phyloP scores from a whole-genome alignment of 805 yeast species.

The Zygotorulaspora danielsina region DNA sequence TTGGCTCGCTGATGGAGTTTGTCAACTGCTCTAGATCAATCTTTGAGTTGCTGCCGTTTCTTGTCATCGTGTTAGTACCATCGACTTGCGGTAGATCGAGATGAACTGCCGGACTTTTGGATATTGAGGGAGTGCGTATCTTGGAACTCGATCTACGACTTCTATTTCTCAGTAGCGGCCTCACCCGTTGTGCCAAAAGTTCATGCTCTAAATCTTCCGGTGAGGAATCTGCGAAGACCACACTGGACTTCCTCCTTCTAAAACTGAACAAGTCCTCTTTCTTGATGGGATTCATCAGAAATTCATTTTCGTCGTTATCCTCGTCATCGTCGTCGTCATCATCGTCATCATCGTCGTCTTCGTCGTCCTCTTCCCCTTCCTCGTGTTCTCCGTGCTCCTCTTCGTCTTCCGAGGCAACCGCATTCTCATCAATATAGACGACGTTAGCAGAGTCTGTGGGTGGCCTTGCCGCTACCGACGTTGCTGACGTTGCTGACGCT shows the following conservation, averaged over 20 bases:
- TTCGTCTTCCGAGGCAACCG: constrained; percentile 32
- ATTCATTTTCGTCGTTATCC: constrained; percentile 9
- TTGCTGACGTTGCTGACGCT: neutral
- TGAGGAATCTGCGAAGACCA: constrained; percentile 25
- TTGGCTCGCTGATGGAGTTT: constrained; percentile 18
- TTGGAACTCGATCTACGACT: constrained; percentile 22
- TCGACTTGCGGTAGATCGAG: constrained; percentile 11
- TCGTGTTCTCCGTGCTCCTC: constrained; percentile 37
- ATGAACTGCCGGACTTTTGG: constrained; percentile 15
- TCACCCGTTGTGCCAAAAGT: constrained; percentile 13
- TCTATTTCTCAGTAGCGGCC: constrained; percentile 17
- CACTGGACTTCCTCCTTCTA: constrained; percentile 27
- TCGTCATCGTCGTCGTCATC: constrained; percentile 30
- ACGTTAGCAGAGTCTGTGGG: constrained; percentile 19
- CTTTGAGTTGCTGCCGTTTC: constrained; percentile 13
- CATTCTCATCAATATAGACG: constrained; percentile 42
- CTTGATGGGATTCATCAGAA: constrained; percentile 3
- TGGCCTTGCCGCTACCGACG: constrained; percentile 1
- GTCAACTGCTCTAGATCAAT: constrained; percentile 15
- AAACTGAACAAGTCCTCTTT: constrained; percentile 14
- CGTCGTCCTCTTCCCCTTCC: constrained; percentile 36
- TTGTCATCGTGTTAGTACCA: constrained; percentile 6
- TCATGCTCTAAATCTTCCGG: constrained; percentile 25
- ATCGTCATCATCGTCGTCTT: constrained; percentile 37
- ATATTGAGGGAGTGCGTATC: constrained; percentile 17